phyloP scores from a whole-genome alignment of 2,329 filamentous ascomycete species.

The Aplosporella prunicola region DNA sequence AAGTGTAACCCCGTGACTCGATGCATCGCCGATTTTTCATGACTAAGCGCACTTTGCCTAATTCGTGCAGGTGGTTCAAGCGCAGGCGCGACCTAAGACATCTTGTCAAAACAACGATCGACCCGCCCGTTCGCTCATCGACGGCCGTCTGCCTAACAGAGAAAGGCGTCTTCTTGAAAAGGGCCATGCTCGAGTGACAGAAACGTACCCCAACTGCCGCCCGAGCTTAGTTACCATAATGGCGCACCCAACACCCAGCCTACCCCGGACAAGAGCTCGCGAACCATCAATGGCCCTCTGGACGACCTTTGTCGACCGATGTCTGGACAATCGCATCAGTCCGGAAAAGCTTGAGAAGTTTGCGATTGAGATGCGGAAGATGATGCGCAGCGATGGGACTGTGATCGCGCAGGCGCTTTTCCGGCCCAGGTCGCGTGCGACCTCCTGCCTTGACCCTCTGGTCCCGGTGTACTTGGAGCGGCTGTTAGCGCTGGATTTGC shows the following conservation, averaged over 20 bases:
- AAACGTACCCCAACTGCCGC: too few species aligned
- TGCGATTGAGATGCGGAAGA: conserved; percentile 23
- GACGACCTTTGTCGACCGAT: conserved; percentile 25
- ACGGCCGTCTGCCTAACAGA: too few species aligned
- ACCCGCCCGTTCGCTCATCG: too few species aligned
- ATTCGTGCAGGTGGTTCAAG: too few species aligned
- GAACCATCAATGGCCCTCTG: conserved; percentile 15
- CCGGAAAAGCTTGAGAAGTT: conserved; percentile 25
- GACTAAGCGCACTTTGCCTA: conserved; percentile 4
- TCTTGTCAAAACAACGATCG: conserved; percentile 4
- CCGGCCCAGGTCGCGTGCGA: conserved; percentile 20
- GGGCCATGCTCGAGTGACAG: too few species aligned
- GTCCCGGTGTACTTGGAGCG: conserved; percentile 26
- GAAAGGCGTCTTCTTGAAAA: too few species aligned
- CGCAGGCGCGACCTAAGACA: too few species aligned
- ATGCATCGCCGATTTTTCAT: too few species aligned
- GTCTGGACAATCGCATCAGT: conserved; percentile 24
- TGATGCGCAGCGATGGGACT: conserved; percentile 25
- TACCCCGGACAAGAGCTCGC: too few species aligned
- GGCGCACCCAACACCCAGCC: too few species aligned
- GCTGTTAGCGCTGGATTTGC: conserved; percentile 22
- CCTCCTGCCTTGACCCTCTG: conserved; percentile 25
- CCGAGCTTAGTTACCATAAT: too few species aligned
- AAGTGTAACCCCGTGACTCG: conserved; percentile 1
- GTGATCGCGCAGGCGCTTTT: conserved; percentile 28